Conservation (phyloP, 805 yeast species). For the Cyberlindnera mrakii region DNA sequence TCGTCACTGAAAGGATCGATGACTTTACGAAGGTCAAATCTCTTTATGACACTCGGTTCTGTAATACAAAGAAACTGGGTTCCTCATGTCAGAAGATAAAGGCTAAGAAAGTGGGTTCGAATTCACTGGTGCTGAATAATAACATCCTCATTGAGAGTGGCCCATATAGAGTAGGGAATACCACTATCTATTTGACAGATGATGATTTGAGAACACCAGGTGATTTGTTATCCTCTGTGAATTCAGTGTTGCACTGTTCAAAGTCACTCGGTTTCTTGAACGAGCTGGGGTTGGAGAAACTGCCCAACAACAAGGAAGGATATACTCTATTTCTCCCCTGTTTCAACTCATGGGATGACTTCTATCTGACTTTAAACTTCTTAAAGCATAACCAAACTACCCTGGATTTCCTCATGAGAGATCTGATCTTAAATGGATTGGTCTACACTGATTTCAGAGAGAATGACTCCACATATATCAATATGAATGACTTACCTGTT, state of each 20-base stretch:
- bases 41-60: conserved; percentile 46
- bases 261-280: conserved; percentile 55
- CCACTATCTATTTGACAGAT: conserved; percentile 59
- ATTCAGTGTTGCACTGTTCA: conserved; percentile 58
- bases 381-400: conserved; percentile 46
- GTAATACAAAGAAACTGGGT: conserved; percentile 50
- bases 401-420: conserved; percentile 47
- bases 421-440: conserved; percentile 54
- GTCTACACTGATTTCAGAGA: conserved; percentile 58
- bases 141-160: conserved; percentile 39
- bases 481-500: conserved; percentile 25
- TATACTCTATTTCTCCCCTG: conserved; percentile 79
- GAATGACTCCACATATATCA: conserved; percentile 21
- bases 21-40: conserved; percentile 19
- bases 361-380: conserved; percentile 56
- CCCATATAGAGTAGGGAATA: conserved; percentile 50
- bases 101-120: conserved; percentile 29
- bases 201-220: conserved; percentile 59
- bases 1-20: conserved; percentile 41
- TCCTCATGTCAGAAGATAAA: conserved; percentile 60
- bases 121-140: conserved; percentile 45
- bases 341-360: conserved; percentile 60
- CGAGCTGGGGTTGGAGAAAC: conserved; percentile 43
- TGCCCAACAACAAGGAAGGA: conserved; percentile 50
- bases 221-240: conserved; percentile 57